These are phyloP conservation scores for Neoascochyta sp. DNA, from an alignment of 2,329 filamentous ascomycete genomes.

Conservation along the genomic window DNA sequence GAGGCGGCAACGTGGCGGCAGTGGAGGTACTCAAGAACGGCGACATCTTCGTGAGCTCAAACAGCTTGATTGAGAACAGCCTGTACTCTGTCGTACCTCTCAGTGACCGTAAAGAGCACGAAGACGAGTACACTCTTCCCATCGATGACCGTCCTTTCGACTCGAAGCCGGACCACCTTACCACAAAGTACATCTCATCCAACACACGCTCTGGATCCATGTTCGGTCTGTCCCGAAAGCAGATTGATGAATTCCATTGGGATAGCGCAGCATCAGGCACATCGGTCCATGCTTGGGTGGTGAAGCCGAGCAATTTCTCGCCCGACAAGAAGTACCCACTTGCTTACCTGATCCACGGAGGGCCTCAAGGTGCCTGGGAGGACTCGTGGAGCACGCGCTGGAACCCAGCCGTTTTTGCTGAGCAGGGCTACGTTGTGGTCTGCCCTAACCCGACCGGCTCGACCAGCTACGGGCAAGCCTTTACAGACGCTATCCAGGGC, in stretches of 20 bases:
- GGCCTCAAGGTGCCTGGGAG: conserved; percentile 72
- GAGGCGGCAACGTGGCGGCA: conserved; percentile 39
- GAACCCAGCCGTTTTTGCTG: conserved; percentile 82
- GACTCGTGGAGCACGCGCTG: conserved; percentile 78
- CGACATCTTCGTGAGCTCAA: conserved; percentile 62
- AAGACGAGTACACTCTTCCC: conserved; percentile 16
- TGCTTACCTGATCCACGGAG: conserved; percentile 76
- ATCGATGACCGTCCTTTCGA: conserved; percentile 19
- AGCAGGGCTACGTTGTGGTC: conserved; percentile 81
- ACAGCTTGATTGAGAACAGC: conserved; percentile 68
- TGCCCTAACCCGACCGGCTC: conserved; percentile 79
- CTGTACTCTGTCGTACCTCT: conserved; percentile 58
- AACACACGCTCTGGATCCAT: conserved; percentile 62
- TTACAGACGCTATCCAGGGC: conserved; percentile 70
- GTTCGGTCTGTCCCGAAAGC: conserved; percentile 61
- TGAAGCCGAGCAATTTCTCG: conserved; percentile 64
- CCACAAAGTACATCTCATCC: conserved; percentile 53
- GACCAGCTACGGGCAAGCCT: conserved; percentile 75
- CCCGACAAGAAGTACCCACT: conserved; percentile 71
- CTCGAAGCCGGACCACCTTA: conserved; percentile 21
- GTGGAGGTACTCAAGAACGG: conserved; percentile 52
- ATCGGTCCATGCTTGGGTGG: conserved; percentile 65
- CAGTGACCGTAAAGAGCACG: conserved; percentile 10
- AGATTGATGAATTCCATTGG: conserved; percentile 68
- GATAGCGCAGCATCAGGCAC: conserved; percentile 58